Percentiles rank a stretch among this genome's conserved stretches.
phyloP scores from a whole-genome alignment of 2,329 filamentous ascomycete genomes.

The Trichoderma simmonsii region DNA sequence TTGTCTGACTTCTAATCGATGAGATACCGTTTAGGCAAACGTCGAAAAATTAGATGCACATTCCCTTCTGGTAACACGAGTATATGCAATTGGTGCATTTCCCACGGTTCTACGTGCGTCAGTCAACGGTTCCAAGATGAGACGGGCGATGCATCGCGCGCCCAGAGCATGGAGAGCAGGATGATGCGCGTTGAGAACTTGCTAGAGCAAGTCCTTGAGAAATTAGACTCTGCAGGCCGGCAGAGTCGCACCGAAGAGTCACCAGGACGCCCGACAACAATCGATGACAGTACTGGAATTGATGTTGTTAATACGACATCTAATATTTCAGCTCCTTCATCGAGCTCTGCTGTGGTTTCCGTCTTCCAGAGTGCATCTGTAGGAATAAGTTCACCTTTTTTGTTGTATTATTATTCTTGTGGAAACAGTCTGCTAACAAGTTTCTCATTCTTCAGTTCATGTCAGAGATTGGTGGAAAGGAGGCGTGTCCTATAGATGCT shows the following conservation, averaged over 20 bases:
- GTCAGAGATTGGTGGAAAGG: background rate
- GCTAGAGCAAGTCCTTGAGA: slow-evolving; percentile 1
- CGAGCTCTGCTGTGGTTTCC: background rate
- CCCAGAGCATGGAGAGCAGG: background rate
- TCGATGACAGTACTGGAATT: background rate
- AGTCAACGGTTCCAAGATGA: slow-evolving; percentile 14
- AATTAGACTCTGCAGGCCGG: background rate
- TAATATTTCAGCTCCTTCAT: background rate
- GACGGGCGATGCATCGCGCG: background rate
- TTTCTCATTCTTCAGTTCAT: background rate
- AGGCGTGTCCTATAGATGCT: background rate
- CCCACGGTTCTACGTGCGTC: background rate
- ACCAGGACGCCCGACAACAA: background rate
- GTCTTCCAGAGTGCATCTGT: slow-evolving; percentile 12
- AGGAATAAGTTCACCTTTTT: background rate
- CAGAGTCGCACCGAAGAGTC: background rate
- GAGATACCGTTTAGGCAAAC: background rate
- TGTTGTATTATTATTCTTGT: no score
- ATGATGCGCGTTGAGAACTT: slow-evolving; percentile 5
- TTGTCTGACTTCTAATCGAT: background rate
- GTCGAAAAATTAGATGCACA: slow-evolving; percentile 16
- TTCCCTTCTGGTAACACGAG: background rate
- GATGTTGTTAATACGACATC: slow-evolving; percentile 5
- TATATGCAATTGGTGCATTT: slow-evolving; percentile 5
- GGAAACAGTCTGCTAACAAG: background rate